Conservation (phyloP, 768 basidiomycete genomes). For the Tephrocybe sp. region DNA sequence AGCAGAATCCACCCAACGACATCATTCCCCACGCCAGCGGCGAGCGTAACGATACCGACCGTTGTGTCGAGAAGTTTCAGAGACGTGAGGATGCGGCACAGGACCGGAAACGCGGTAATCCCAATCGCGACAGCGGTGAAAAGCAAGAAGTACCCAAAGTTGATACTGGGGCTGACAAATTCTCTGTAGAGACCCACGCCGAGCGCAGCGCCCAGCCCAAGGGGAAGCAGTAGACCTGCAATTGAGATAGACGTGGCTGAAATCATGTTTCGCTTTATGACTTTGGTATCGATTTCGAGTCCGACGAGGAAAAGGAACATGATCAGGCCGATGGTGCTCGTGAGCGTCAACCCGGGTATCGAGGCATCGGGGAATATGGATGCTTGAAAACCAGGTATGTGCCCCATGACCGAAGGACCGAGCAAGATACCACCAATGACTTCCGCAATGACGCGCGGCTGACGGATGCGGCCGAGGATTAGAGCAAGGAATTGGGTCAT, state of each 20-base stretch:
- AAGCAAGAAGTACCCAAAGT: slow-evolving; percentile 79
- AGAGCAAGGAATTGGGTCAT: slow-evolving; percentile 75
- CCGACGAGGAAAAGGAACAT: slow-evolving; percentile 84
- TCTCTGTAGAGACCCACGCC: slow-evolving; percentile 74
- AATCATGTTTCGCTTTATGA: slow-evolving; percentile 62
- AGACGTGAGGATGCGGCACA: slow-evolving; percentile 83
- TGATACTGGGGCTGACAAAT: slow-evolving; percentile 55
- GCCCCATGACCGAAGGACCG: slow-evolving; percentile 75
- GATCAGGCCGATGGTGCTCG: slow-evolving; percentile 72
- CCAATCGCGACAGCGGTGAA: slow-evolving; percentile 83
- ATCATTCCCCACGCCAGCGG: slow-evolving; percentile 81
- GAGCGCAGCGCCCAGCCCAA: slow-evolving; percentile 75
- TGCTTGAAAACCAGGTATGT: slow-evolving; percentile 68
- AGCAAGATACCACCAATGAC: slow-evolving; percentile 88
- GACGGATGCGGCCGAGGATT: slow-evolving; percentile 64
- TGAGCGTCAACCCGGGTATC: slow-evolving; percentile 62
- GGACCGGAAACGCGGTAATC: slow-evolving; percentile 80
- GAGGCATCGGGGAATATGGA: slow-evolving; percentile 55
- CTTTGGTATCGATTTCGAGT: slow-evolving; percentile 73
- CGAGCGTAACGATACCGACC: slow-evolving; percentile 80
- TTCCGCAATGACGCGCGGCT: slow-evolving; percentile 93
- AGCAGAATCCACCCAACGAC: slow-evolving; percentile 82
- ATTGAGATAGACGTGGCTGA: slow-evolving; percentile 58
- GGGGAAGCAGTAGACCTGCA: slow-evolving; percentile 71
- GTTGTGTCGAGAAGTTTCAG: slow-evolving; percentile 78